Base-by-base conservation (phyloP, 1,284 basidiomycete species). In the Neonothopanus nambi region DNA sequence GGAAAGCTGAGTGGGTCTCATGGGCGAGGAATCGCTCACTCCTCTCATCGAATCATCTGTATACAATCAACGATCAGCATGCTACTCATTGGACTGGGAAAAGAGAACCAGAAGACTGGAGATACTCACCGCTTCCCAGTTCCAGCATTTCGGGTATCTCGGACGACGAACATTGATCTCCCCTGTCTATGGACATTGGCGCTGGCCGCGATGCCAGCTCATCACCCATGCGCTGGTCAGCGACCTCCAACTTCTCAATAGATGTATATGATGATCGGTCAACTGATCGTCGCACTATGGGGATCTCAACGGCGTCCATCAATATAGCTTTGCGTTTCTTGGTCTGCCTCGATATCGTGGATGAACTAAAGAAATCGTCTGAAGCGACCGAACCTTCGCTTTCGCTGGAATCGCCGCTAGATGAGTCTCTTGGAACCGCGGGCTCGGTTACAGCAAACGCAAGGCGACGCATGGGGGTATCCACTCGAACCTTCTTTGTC, bases 261-360 rank as follows among this genome's bases (percentile, higher is more conserved):
- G 4, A 33, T 13, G 9, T 33, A 9, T 33, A 33, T 13, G 30
- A 33, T 33, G 30, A 33, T 33, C 30, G 30, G 13, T 9, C 13
- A 33, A 11, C 9, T 42, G n/a, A 24, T 21, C 20, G 20, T 11
- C 15, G 30, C 30, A 33, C 13, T 33, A 9, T 13, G 8, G 30
- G 30, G 18, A 38, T 41, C 38, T 80, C 75, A 6, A 85, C 82
- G 2, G 76, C 76, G 20, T 85, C 84, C 67, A 84, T 67, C 57
- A 81, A 62, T 3, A 74, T 61, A 21, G 78, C 67, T 63, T 74
- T 78, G 47, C 79, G 78, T 61, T 79, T 82, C 55, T 69, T 72
- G 37, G 59, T 21, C 21, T 8, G 30, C 13, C 30, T 33, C 30
- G 15, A 30, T 4, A 26, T 20, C 12, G 15, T 26, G 21, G 28